Base-by-base conservation (phyloP, 768 basidiomycete genomes). In the Trametes gibbosa region DNA sequence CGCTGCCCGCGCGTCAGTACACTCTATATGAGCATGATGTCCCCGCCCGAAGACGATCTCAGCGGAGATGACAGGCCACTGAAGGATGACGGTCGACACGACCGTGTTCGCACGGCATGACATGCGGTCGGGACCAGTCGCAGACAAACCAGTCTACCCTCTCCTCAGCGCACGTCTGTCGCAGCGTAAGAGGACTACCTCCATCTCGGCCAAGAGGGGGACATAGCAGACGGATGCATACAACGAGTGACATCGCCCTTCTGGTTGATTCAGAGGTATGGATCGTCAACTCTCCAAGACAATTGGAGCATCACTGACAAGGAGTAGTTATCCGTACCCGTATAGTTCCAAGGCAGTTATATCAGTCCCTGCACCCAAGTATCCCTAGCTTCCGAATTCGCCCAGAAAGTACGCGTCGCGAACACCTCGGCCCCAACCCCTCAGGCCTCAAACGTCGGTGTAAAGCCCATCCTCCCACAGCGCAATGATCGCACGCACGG, bases 11-110 rank as follows among this genome's bases (percentile, higher is more conserved):
- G 2, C 7, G 19, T 29, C n/a, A 40, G 1, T 53, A 10, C 19
- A 63, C 62, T 50, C 6, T 57, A 57, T 5, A 63, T 29, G 24
- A 56, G 41, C n/a, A n/a, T n/a, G n/a, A n/a, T n/a, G n/a, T n/a
- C n/a, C n/a, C n/a, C n/a, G n/a, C n/a, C n/a, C n/a, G 8, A 63
- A 41, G 9, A 63, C 42, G 40, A 48, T 17, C 40, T 63, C 57
- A 13, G 59, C 62, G 8, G 35, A 51, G 52, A 59, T n/a, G 49
- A 48, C 52, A 7, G 55, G 7, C 24, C 25, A 29, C 13, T 53
- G 32, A 12, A 50, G 23, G 17, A 56, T 10, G 23, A 48, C 37
- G 21, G 45, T 13, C n/a, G 21, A 45, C 7, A 37, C n/a, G 5
- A 47, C 4, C 2, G 16, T 29, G 35, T 4, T 48, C 23, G n/a